Base-by-base conservation (phyloP, 1,284 basidiomycete genomes). In the Chalciporus sp. region DNA sequence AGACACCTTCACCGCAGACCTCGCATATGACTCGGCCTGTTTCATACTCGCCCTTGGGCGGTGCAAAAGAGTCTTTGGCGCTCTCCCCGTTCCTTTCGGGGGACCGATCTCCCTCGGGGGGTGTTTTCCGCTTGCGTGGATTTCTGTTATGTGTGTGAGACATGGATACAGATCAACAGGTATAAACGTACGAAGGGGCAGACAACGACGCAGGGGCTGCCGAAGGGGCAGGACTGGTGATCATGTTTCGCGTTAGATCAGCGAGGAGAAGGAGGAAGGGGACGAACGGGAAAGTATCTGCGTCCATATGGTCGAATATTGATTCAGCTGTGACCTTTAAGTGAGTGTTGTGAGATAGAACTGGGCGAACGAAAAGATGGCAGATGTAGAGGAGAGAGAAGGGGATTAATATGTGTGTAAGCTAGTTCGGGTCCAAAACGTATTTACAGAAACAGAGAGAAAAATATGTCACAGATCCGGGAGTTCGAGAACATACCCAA, bases 11-110 rank as follows among this genome's bases (percentile, higher is more conserved):
- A 10, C 81, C 79, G 64, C 87, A 90, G 4, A 75, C 72, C 55
- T 83, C 81, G 69, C 88, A 90, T 49, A 78, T 76, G 56, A 89
- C 80, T 50, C 78, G 78, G 10, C 86, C 85, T 2, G 80, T 77
- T 61, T 82, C 79, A 72, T 78, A 80, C 62, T 81, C 77, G 65
- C 73, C 74, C 43, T 72, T 69, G 29, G 72, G 64, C 12, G 66
- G 47, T 35, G 60, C 41, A 33, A 67, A 59, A 20, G 57, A 58
- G 40, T 49, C 55, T 9, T 52, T 55, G 47, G 58, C 48, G 20
- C 49, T 47, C 40, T 55, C 63, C 35, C 58, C 27, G 46, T 56
- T 61, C 8, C 54, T 52, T 12, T 64, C 61, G 9, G 62, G 58
- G 10, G 60, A 57, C 47, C 49, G 61, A 50, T 60, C 65, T 23